Evolutionary conservation across 2,329 filamentous ascomycete genomes (phyloP).

Genomic region (Acephala macrosclerotiorum): DNA sequence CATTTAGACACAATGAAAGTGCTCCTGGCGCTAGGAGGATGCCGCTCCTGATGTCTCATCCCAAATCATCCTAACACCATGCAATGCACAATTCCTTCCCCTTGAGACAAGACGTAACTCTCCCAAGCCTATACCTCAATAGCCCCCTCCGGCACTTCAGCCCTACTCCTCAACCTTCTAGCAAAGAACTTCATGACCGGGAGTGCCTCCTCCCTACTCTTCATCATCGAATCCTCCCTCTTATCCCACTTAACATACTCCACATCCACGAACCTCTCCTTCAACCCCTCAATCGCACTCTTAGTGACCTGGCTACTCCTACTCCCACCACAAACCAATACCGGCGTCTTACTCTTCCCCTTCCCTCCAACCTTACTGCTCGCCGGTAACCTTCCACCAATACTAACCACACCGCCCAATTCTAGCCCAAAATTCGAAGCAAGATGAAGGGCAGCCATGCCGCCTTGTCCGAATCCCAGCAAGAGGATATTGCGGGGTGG

Average conservation of each 20-base stretch:
- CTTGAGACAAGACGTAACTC: not conserved
- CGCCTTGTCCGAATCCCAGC: constrained; percentile 64
- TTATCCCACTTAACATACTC: constrained; percentile 74
- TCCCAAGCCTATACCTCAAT: constrained; percentile 50
- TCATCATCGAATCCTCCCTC: constrained; percentile 82
- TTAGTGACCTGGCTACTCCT: constrained; percentile 64
- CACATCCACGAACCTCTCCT: constrained; percentile 70
- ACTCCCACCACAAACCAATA: constrained; percentile 66
- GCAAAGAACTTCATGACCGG: constrained; percentile 89
- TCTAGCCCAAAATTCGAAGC: constrained; percentile 45
- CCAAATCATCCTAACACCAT: not conserved
- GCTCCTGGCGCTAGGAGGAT: not conserved
- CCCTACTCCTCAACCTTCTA: constrained; percentile 63
- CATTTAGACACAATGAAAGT: not conserved
- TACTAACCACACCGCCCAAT: constrained; percentile 65
- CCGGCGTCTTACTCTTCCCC: constrained; percentile 71
- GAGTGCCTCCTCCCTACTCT: constrained; percentile 82
- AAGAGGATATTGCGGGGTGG: constrained; percentile 56
- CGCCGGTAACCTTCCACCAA: constrained; percentile 65
- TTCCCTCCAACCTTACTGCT: too few relatives aligned
- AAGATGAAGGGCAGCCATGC: constrained; percentile 58
- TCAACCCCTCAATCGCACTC: constrained; percentile 68
- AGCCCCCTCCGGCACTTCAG: constrained; percentile 59
- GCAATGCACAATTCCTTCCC: constrained; percentile 9
- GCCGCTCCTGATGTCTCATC: not conserved